Base-by-base conservation (phyloP, 495 filamentous ascomycete genomes). In the Aspergillus affinis region DNA sequence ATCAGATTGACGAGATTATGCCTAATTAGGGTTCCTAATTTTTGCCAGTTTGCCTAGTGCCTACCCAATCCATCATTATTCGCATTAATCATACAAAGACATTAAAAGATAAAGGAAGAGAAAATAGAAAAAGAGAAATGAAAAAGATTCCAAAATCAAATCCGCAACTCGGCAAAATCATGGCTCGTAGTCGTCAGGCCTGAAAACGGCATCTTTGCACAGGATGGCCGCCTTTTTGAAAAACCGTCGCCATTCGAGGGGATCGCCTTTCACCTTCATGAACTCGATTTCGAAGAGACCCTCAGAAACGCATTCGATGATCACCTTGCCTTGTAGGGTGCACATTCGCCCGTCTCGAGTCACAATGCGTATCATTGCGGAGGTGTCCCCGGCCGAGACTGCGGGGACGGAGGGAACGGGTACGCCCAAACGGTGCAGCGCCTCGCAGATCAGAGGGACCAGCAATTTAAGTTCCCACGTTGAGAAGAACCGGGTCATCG, bases 161-260 rank as follows among this genome's bases (percentile, higher is more conserved):
- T 19, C 26, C 19, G 48, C 50, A 49, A 49, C 3, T 26, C 13
- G 17, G 9, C 36, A 20, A 44, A 8, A 51, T 12, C 46, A 48
- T n/a, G 21, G 13, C 27, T 29, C 12, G 36, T 56, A 61, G 46
- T 26, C 49, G 60, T 83, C 77, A 10, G 80, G 80, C 55, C 72
- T 82, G 61, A 75, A 82, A 9, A 97, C 84, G 6, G 84, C 91
- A 65, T 96, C 92, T 71, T 88, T 88, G 76, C 92, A 94, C 29
- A 93, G 75, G 58, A 93, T 78, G 18, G 87, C 88, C 13, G 96
- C 85, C 72, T 88, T 90, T 76, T 97, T 99, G 81, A 99, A 99
- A 69, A 99, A 93, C 53, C 94, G 82, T 57, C 94, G 82, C 94
- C 94, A 99, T 81, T 97, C 94, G 30, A 99, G 73, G 12, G 95